Base-by-base conservation (phyloP, 306 rosid species). In the Vachellia pachyceras region DNA sequence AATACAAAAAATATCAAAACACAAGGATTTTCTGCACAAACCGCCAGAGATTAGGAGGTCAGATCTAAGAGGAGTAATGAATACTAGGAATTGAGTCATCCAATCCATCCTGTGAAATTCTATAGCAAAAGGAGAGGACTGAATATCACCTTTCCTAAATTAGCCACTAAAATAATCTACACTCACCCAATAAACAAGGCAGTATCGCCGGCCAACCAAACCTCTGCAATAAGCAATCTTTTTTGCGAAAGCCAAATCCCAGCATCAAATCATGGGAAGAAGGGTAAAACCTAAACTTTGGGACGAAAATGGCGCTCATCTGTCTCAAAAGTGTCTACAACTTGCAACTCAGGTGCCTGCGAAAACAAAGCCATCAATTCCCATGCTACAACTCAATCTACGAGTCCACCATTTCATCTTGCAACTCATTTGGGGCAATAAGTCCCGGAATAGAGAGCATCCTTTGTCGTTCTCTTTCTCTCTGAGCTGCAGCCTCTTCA, bases 371-470 rank as follows among this genome's bases (percentile, higher is more conserved):
- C 44, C 69, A 72, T 79, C 55, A 78, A 84, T 83, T 80, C 50
- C 42, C 75, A 63, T 60, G 23, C 39, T 55, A 54, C 70, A 80
- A 87, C 80, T 79, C 79, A 60, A 73, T 82, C 82, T 83, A 95
- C 17, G 98, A 92, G 85, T 96, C 99, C 85, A 89, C 89, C 98
- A 96, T 96, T 82, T 96, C 98, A 7, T 96, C 99, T 84, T 93
- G 99, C 85, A 96, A 88, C 85, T 96, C 99, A 63, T 88, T 96
- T 1, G 99, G 99, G 67, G 99, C 97, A 54, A 96, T 94, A 18
- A 96, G 98, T 77, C 99, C 99, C 0, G 99, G 99, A 83, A 96
- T 93, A 54, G 98, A 87, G 50, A 93, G 98, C 98, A 93, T 93
- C 61, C 99, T 89, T 84, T 96, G 98, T 60, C 99, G 86, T 35